Evolutionary conservation across 129 eudicot genomes (phyloP), one percentile per base, ranked within the genome.

Genomic region (Ambrosia artemisiifolia): DNA sequence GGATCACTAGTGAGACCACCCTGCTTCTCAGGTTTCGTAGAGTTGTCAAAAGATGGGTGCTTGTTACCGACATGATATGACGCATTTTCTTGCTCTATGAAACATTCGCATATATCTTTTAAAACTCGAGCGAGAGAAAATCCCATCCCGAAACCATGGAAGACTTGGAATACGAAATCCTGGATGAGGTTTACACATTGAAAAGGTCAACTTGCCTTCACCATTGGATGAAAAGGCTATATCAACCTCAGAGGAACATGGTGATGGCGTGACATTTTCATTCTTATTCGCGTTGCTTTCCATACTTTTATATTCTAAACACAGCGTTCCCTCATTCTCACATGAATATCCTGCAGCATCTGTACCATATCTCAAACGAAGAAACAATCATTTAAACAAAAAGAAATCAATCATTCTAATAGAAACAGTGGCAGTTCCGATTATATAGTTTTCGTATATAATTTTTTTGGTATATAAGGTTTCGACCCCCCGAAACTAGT

Each of bases 171-270:
- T 40, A 4, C 28, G 36, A 51, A 83, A 78, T 19, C 71, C 55
- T 4, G 36, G 76, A 48, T 74, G 70, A 17, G 77, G 73, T 17
- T 83, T 77, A 66, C 68, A 40, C 6, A 70, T 74, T 34, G 80
- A 17, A 56, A 83, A 42, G 42, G 77, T 36, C 35, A 86, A 61
- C 57, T 74, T 86, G 67, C 83, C 81, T 80, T 80, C 80, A 47
- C 85, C 85, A 30, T 55, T 42, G 10, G 40, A 16, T 11, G 85
- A 86, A 18, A 85, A 74, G 62, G 84, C 85, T 77, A 86, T 75
- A 6, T 83, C 84, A 44, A 86, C 28, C 50, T 72, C 71, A 60
- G 78, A 40, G 44, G 44, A 51, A 46, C 71, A 33, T 47, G 20
- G 69, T 46, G 36, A 28, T 18, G 3, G 32, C 3, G 60, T 11